Percentiles rank a stretch among this genome's conserved stretches.
These are phyloP conservation scores for Nicotiana obtusifolia DNA, from an alignment of 257 asterid genomes.

Conservation along the genomic window DNA sequence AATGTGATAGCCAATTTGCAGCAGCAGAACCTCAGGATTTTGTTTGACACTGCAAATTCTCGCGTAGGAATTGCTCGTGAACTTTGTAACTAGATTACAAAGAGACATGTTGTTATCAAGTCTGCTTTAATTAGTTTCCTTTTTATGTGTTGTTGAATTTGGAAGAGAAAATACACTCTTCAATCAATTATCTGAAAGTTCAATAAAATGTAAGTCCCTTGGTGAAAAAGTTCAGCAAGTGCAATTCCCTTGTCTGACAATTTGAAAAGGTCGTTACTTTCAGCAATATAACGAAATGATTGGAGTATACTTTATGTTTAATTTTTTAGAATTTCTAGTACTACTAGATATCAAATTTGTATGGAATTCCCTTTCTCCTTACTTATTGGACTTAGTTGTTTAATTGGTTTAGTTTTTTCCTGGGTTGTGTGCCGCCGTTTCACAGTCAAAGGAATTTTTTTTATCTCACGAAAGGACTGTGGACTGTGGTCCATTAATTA, in stretches of 20 bases:
- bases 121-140: not conserved
- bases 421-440: not conserved
- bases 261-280: not conserved
- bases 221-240: constrained; percentile 3
- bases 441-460: too few species aligned
- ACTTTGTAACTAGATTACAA: constrained; percentile 29
- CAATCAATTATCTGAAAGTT: not conserved
- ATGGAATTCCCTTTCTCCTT: not conserved
- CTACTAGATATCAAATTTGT: not conserved
- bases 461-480: not conserved
- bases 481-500: too few species aligned
- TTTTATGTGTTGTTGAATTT: not conserved
- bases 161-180: not conserved
- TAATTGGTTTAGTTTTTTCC: not conserved
- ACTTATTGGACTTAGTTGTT: not conserved
- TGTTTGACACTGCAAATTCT: constrained; percentile 61
- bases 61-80: constrained; percentile 74
- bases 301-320: not conserved
- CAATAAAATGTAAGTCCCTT: not conserved
- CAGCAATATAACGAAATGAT: not conserved
- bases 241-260: not conserved
- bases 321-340: too few species aligned
- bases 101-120: not conserved
- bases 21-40: constrained; percentile 79
- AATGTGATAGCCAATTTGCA: constrained; percentile 81